A percentile compares a stretch with the other conserved stretches of the same genome.
phyloP scores from a whole-genome alignment of 1,284 basidiomycete genomes.

The Gastroboletus turbinatus region DNA sequence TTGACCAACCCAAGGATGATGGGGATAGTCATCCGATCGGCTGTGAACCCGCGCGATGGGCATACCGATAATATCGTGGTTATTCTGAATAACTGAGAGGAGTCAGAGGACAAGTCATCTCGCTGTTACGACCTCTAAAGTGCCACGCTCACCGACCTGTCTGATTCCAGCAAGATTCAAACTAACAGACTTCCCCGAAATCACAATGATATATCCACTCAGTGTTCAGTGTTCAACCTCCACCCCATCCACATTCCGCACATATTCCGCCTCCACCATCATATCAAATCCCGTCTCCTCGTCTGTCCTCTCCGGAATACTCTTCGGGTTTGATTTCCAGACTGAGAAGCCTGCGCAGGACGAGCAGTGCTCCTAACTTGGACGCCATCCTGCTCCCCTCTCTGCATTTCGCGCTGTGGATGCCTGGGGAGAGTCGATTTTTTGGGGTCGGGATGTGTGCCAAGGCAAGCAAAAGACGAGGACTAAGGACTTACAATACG shows the following conservation, averaged over 20 bases:
- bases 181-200: no score
- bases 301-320: constrained; percentile 38
- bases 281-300: constrained; percentile 41
- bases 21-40: not conserved
- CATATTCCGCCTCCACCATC: constrained; percentile 53
- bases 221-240: constrained; percentile 55
- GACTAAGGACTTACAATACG: no score
- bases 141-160: not conserved
- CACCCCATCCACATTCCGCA: constrained; percentile 40
- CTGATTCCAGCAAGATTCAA: not conserved
- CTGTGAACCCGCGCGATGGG: not conserved
- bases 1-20: constrained; percentile 1
- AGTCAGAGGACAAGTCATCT: no score
- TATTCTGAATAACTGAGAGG: not conserved
- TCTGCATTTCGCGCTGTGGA: constrained; percentile 41
- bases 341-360: constrained; percentile 63
- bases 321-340: constrained; percentile 50
- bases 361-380: constrained; percentile 69
- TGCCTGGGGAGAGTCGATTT: no score
- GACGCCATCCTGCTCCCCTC: constrained; percentile 68
- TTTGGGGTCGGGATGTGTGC: no score
- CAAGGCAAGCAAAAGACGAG: no score
- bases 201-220: not conserved
- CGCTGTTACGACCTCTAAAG: not conserved
- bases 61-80: not conserved